Base-by-base conservation (phyloP, 176 grass and related monocot genomes). In the Tuctoria greenei region DNA sequence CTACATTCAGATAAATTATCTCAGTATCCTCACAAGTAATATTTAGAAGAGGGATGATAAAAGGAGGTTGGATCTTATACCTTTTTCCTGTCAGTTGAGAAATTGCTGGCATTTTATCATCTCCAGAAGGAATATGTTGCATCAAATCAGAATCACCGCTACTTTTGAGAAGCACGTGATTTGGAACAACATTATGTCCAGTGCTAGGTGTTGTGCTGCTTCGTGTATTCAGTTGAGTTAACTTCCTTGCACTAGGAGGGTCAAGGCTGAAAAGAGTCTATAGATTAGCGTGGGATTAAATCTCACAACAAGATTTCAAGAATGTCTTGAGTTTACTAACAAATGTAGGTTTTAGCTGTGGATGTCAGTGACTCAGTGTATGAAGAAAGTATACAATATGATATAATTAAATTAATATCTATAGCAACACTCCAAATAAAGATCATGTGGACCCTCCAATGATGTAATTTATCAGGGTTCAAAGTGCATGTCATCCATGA, bases 71-170 rank as follows among this genome's bases (percentile, higher is more conserved):
- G 68, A 79, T 75, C 52, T 27, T 72, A 61, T 69, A 98, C 92
- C 86, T 92, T 74, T 71, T 31, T 67, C 83, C 72, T 39, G 77
- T 42, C 61, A 83, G 47, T 88, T 86, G 67, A 82, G 74, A 71
- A 72, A 71, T 14, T 79, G 46, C 28, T 77, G 62, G 6, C 15
- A 60, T 69, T 78, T 83, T 87, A 26, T 41, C 61, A 85, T 82
- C 73, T 71, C 84, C 90, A 8, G 71, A 84, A 71, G 64, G 60
- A 62, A 38, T 37, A 58, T 43, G 57, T 82, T 89, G 78, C n/a
- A 42, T 61, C 75, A 51, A 58, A 82, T 79, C 78, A 84, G 68
- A 76, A 71, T 61, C 27, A 38, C 73, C 67, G 63, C 62, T 72
- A 56, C n/a, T 75, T 84, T 72, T 86, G 31, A 75, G 36, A 49